Base-by-base conservation (phyloP, 345 rosid species). In the Luvunga scandens region DNA sequence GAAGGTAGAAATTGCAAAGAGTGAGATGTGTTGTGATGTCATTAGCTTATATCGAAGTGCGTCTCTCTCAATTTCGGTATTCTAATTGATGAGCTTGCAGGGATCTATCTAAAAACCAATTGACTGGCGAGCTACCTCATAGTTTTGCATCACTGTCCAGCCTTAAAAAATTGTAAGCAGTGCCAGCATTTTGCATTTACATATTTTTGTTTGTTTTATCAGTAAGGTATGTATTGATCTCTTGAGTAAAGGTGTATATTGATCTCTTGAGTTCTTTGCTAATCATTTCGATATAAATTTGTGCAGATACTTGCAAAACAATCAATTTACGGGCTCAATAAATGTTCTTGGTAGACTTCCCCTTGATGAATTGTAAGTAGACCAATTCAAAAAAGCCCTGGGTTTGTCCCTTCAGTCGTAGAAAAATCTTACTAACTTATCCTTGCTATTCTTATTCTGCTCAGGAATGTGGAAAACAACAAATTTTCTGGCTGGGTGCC, bases 401-500 rank as follows among this genome's bases (percentile, higher is more conserved):
- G 31, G 42, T 56, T 30, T 71, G 25, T 36, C 9, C 53, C 48
- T 72, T 56, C 27, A 48, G 53, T 45, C 30, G 68, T 71, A 19
- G 5, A 53, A 55, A 57, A 55, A 55, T 55, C 19, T 53, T n/a
- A n/a, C 57, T 30, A 36, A 16, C 65, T 75, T 12, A 75, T 42
- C 45, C 61, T 33, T 30, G 31, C 30, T 38, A 75, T 64, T 36
- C 64, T 53, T 22, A 72, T 64, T 31, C 64, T 53, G 38, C 27
- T 24, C 90, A 93, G 99, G 88, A 90, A 92, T 76, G 91, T 96
- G 10, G 90, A 81, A 74, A 87, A 96, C 84, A 94, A 96, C 83
- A 72, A 89, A 75, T 96, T 96, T 77, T 86, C 87, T 55, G 98
- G 99, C 75, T 96, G 97, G 98, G 86, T 96, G 25, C 99, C 98